Base-by-base conservation (phyloP, 257 asterid species). In the Eustoma russellianum region DNA sequence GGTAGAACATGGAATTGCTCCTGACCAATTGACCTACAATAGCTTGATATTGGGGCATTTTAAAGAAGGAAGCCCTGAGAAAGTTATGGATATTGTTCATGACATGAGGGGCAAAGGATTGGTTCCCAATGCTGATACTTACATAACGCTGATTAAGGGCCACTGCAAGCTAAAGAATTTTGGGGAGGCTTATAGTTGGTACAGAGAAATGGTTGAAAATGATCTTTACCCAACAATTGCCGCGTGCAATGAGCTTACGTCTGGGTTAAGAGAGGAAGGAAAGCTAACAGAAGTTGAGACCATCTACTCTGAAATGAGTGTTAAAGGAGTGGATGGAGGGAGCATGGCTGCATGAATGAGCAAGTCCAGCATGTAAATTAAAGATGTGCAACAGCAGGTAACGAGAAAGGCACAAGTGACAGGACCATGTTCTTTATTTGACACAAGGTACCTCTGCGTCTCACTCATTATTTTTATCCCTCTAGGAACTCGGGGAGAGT, bases 21-120 rank as follows among this genome's bases (percentile, higher is more conserved):
- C 70, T 3, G 87, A 85, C 68, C 72, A 52, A 73, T 73, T 72
- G 78, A 85, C 95, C 1, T 85, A 79, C 66, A 75, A 71, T 70
- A 65, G 81, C 83, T 76, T 89, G 83, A 70, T 89, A 54, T 50
- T 70, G 62, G 87, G 80, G 65, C 49, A 65, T 46, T 48, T 86
- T 49, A 77, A 75, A 45, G 83, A 70, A 69, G 70, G 81, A 44
- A 64, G 71, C 59, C 16, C 67, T 52, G 67, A 63, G 19, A 77
- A 76, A 48, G 86, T 83, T 7, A 78, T 59, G 76, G 71, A 63
- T 64, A 70, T 78, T 55, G 70, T 77, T 33, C 65, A 66, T 56
- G 76, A 72, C 45, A 75, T 88, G 94, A 66, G 69, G 66, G 68
- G 61, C 10, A 75, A 59, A 48, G 77, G 84, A 48, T 30, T 88